A percentile compares a stretch with the other conserved stretches of the same genome.
Evolutionary conservation across 2,329 filamentous ascomycete genomes (phyloP).

Genomic region (Penicillium paneum): DNA sequence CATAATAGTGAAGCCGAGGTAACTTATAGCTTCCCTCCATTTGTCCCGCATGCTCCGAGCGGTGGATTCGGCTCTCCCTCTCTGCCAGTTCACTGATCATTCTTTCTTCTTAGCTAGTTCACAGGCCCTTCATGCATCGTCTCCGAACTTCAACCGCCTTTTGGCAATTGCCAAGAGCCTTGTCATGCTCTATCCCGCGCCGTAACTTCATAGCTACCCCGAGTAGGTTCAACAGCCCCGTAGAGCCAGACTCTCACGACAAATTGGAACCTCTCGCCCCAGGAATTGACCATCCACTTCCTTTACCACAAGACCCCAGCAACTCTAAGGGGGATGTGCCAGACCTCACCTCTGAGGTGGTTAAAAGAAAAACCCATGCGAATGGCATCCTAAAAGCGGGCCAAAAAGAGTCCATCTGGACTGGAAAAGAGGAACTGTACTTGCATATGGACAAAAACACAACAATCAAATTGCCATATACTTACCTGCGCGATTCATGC

Average conservation of each 20-base stretch:
- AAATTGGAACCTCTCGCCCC: neutral
- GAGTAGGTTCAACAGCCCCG: constrained; percentile 1
- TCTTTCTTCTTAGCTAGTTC: neutral
- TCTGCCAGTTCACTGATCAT: neutral
- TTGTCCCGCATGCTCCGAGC: neutral
- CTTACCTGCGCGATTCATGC: constrained; percentile 54
- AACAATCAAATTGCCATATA: constrained; percentile 5
- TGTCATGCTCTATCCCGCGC: neutral
- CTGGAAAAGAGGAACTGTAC: constrained; percentile 2
- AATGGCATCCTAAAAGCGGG: neutral
- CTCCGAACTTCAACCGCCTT: neutral
- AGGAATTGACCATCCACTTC: no score
- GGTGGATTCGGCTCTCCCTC: neutral
- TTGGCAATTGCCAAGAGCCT: constrained; percentile 9
- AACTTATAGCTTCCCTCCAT: neutral
- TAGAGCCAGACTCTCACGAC: neutral
- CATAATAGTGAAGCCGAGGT: neutral
- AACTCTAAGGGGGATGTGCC: neutral
- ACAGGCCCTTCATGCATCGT: constrained; percentile 6
- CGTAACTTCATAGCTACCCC: constrained; percentile 14
- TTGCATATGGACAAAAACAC: neutral
- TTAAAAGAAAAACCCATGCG: neutral
- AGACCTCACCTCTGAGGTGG: neutral
- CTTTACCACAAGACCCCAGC: neutral
- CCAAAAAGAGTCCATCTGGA: neutral